Percentiles rank a stretch among this genome's conserved stretches.
These are phyloP conservation scores for Sporothrix schenckii DNA, from an alignment of 2,329 filamentous ascomycete genomes.

Conservation along the genomic window DNA sequence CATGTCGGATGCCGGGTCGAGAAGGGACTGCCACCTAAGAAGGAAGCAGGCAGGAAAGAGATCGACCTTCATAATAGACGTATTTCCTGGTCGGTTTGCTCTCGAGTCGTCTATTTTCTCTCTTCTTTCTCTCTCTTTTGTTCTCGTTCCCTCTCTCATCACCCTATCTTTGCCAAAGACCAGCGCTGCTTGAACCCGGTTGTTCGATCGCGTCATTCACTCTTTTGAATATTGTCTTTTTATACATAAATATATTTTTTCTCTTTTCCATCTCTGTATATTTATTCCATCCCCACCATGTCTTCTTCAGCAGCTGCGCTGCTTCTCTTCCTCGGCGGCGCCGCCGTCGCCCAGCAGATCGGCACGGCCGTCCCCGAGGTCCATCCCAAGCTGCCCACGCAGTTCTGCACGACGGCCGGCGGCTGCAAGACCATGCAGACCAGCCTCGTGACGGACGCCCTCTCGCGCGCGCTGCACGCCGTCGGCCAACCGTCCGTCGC, in stretches of 20 bases:
- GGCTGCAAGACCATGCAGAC: constrained; percentile 23
- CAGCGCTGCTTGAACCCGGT: constrained; percentile 23
- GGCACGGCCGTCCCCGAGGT: constrained; percentile 33
- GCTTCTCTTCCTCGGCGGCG: constrained; percentile 29
- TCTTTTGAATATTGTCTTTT: constrained; percentile 7
- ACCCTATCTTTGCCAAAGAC: background rate
- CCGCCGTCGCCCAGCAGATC: constrained; percentile 25
- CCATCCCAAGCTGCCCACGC: constrained; percentile 26
- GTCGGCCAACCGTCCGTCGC: constrained; percentile 29
- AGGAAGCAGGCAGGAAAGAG: background rate
- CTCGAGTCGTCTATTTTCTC: background rate
- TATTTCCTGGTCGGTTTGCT: constrained; percentile 8
- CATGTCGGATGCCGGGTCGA: constrained; percentile 9
- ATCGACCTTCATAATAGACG: constrained; percentile 3
- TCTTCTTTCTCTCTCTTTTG: background rate
- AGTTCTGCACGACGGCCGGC: constrained; percentile 24
- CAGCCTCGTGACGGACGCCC: constrained; percentile 29
- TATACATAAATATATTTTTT: too few relatives aligned
- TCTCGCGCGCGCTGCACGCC: background rate
- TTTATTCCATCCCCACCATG: background rate
- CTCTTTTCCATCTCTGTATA: background rate
- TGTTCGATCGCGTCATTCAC: constrained; percentile 30
- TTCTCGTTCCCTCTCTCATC: background rate
- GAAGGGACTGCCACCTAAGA: too few relatives aligned
- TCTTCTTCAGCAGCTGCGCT: constrained; percentile 30